These are phyloP conservation scores for Leonotis leonurus DNA, from an alignment of 257 asterid genomes.

Conservation along the genomic window DNA sequence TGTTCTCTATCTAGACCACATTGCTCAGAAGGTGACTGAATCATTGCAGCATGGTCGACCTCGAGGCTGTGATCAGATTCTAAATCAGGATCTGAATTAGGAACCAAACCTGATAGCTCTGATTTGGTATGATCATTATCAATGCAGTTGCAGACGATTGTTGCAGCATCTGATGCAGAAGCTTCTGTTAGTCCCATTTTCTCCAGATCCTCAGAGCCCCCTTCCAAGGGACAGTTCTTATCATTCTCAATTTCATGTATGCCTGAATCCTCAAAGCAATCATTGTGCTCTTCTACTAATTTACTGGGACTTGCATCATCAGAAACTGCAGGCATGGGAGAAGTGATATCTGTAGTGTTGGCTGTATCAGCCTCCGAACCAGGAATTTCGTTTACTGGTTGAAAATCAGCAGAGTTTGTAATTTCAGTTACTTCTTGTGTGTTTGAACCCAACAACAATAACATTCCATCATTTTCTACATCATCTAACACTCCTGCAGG, in stretches of 20 bases:
- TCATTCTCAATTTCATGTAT: slow-evolving; percentile 29
- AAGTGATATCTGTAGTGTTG: slow-evolving; percentile 20
- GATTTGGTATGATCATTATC: slow-evolving; percentile 23
- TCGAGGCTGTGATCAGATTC: slow-evolving; percentile 24
- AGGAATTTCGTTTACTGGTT: slow-evolving; percentile 24
- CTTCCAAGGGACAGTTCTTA: slow-evolving; percentile 15
- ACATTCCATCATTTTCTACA: slow-evolving; percentile 19
- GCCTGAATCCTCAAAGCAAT: slow-evolving; percentile 28
- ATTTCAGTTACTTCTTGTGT: slow-evolving; percentile 24
- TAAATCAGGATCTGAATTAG: slow-evolving; percentile 16
- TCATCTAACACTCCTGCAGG: slow-evolving; percentile 16
- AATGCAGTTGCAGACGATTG: slow-evolving; percentile 14
- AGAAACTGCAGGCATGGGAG: slow-evolving; percentile 23
- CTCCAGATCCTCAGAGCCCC: slow-evolving; percentile 27
- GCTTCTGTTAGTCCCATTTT: slow-evolving; percentile 28
- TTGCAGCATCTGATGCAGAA: slow-evolving; percentile 21
- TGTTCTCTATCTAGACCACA: slow-evolving; percentile 27
- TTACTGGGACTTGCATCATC: slow-evolving; percentile 22
- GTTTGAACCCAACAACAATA: background rate
- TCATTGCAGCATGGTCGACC: slow-evolving; percentile 5
- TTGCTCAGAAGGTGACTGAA: slow-evolving; percentile 24
- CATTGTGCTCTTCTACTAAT: slow-evolving; percentile 25
- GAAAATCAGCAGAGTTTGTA: slow-evolving; percentile 14
- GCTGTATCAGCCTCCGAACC: slow-evolving; percentile 18
- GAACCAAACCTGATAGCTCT: slow-evolving; percentile 22